These are phyloP conservation scores for Boletales sp. DNA, from an alignment of 768 basidiomycete genomes.

Conservation along the genomic window DNA sequence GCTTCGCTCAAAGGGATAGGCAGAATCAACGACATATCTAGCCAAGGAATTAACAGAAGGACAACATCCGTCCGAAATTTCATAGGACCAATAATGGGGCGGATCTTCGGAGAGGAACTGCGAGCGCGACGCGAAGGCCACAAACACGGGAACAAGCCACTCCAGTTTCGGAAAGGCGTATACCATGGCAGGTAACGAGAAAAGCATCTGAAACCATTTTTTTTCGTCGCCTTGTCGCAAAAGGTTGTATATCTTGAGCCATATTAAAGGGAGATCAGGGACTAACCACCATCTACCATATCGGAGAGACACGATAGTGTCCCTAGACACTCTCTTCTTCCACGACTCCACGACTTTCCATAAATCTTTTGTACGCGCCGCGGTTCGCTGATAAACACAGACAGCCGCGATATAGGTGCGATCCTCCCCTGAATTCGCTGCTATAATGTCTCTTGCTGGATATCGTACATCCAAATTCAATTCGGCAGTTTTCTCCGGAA, in stretches of 20 bases:
- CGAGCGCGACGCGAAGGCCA: slow-evolving; percentile 26
- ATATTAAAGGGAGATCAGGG: slow-evolving; percentile 13
- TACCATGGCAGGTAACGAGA: slow-evolving; percentile 28
- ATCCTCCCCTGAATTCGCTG: background rate
- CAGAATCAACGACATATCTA: background rate
- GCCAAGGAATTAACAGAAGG: background rate
- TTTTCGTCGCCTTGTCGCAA: slow-evolving; percentile 10
- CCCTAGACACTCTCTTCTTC: background rate
- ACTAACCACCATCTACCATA: slow-evolving; percentile 27
- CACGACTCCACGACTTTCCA: background rate
- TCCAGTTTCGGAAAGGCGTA: slow-evolving; percentile 12
- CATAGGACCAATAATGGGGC: background rate
- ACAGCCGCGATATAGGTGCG: slow-evolving; percentile 3
- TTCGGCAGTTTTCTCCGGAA: background rate
- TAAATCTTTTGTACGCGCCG: background rate
- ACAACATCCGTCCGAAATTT: background rate
- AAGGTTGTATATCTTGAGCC: slow-evolving; percentile 26
- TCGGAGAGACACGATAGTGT: background rate
- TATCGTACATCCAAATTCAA: slow-evolving; percentile 7
- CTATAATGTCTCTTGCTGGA: slow-evolving; percentile 3
- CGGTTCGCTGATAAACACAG: slow-evolving; percentile 1
- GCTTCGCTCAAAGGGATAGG: background rate
- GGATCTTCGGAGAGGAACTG: slow-evolving; percentile 6
- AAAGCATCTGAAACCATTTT: slow-evolving; percentile 19
- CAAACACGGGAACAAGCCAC: slow-evolving; percentile 19